phyloP scores from a whole-genome alignment of 2,329 filamentous ascomycete genomes.

The Talaromyces rugulosus region DNA sequence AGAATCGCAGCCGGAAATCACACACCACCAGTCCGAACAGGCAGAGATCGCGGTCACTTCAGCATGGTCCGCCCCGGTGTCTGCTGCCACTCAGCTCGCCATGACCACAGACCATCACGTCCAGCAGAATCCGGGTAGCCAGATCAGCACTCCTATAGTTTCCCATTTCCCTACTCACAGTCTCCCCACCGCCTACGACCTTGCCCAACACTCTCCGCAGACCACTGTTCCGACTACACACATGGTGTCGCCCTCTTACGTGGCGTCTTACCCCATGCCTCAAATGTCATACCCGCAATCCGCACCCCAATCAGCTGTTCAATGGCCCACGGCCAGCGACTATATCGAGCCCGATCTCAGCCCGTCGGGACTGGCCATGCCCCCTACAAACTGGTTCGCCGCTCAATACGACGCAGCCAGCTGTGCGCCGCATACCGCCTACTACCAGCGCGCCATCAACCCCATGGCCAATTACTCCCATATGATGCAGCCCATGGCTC shows the following conservation, averaged over 20 bases:
- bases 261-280: slow-evolving; percentile 7
- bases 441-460: slow-evolving; percentile 23
- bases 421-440: slow-evolving; percentile 16
- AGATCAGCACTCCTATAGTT: slow-evolving; percentile 17
- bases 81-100: slow-evolving; percentile 1
- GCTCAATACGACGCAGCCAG: slow-evolving; percentile 4
- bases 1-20: not conserved
- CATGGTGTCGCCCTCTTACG: slow-evolving; percentile 7
- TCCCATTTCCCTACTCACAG: slow-evolving; percentile 18
- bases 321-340: slow-evolving; percentile 21
- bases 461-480: slow-evolving; percentile 20
- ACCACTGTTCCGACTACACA: not conserved
- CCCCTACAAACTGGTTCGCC: slow-evolving; percentile 5
- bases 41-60: slow-evolving; percentile 1
- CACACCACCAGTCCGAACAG: not conserved
- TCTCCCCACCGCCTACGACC: slow-evolving; percentile 23
- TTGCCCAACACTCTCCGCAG: slow-evolving; percentile 15
- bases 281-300: slow-evolving; percentile 13
- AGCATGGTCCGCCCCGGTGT: slow-evolving; percentile 6
- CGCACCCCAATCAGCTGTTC: slow-evolving; percentile 18
- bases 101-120: slow-evolving; percentile 3
- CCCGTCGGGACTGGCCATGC: slow-evolving; percentile 17
- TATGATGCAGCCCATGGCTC: slow-evolving; percentile 21
- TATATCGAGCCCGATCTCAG: slow-evolving; percentile 20
- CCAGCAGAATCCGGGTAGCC: not conserved